These are phyloP conservation scores for Oryza meyeriana DNA, from an alignment of 176 grass and related monocot genomes.

Conservation along the genomic window DNA sequence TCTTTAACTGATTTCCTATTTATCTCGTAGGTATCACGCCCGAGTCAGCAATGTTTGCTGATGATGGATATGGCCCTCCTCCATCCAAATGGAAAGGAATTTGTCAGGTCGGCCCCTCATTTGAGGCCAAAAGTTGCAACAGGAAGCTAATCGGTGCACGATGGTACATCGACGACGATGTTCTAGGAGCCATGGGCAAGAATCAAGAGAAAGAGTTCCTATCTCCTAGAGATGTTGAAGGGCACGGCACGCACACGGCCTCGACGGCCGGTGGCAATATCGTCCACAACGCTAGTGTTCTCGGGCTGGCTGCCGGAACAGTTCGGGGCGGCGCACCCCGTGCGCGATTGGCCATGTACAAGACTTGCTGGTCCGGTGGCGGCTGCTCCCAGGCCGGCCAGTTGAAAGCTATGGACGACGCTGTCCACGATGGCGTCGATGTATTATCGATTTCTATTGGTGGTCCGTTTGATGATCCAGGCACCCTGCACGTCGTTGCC, in stretches of 20 bases:
- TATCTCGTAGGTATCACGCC: constrained; percentile 9
- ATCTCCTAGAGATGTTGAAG: constrained; percentile 28
- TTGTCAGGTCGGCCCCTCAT: not conserved
- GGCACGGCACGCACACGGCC: constrained; percentile 42
- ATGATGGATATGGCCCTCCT: not conserved
- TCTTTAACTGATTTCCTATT: no score
- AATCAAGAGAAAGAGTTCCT: not conserved
- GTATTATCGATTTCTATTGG: constrained; percentile 21
- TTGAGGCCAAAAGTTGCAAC: not conserved
- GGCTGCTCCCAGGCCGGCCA: not conserved
- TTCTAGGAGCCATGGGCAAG: not conserved
- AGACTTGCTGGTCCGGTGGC: not conserved
- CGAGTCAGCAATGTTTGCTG: constrained; percentile 3
- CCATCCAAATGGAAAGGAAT: constrained; percentile 17
- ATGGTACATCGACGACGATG: not conserved
- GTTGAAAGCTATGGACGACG: constrained; percentile 13
- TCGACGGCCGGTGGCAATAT: not conserved
- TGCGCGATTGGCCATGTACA: constrained; percentile 28
- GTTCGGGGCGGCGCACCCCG: not conserved
- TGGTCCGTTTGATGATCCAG: rapidly evolving
- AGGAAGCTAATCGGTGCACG: constrained; percentile 25
- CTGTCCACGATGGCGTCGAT: constrained; percentile 34
- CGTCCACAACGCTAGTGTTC: not conserved
- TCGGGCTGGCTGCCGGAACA: not conserved
- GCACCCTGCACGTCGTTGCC: not conserved